Percentiles rank a stretch among this genome's conserved stretches.
phyloP scores from a whole-genome alignment of 441 rosid genomes.

The Arabidopsis hybrid region DNA sequence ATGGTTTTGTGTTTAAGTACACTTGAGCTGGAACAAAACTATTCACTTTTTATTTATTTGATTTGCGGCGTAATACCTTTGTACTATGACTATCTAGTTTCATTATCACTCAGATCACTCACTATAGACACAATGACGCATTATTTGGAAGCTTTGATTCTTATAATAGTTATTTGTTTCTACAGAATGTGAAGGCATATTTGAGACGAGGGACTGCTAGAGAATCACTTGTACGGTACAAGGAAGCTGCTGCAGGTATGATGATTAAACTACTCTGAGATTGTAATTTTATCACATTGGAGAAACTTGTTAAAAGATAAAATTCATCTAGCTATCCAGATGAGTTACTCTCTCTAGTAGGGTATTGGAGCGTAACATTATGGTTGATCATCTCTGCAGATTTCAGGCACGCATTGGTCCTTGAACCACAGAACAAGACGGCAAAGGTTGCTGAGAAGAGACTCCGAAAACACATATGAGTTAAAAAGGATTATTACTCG shows the following conservation, averaged over 20 bases:
- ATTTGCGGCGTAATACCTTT: neutral
- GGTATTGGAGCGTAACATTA: neutral
- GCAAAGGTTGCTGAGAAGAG: conserved; percentile 74
- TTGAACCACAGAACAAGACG: conserved; percentile 86
- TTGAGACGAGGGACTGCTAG: conserved; percentile 95
- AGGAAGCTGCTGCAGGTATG: conserved; percentile 82
- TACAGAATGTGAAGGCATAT: conserved; percentile 95
- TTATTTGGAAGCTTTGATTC: no score
- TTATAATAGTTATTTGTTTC: conserved; percentile 7
- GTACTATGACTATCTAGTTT: neutral
- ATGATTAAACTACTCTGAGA: conserved; percentile 25
- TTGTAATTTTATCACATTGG: neutral
- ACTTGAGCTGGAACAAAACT: neutral
- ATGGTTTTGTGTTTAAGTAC: neutral
- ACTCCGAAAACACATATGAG: conserved; percentile 61
- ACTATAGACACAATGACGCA: no score
- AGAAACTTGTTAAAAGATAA: no score
- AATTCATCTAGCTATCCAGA: no score
- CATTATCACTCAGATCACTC: conserved; percentile 4
- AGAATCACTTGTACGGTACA: conserved; percentile 77
- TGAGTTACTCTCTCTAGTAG: no score
- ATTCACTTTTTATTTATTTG: neutral
- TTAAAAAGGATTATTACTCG: conserved; percentile 21
- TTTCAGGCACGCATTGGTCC: conserved; percentile 87
- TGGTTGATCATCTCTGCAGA: conserved; percentile 53